phyloP scores from a whole-genome alignment of 495 filamentous ascomycete genomes.

The Neurospora discreta region DNA sequence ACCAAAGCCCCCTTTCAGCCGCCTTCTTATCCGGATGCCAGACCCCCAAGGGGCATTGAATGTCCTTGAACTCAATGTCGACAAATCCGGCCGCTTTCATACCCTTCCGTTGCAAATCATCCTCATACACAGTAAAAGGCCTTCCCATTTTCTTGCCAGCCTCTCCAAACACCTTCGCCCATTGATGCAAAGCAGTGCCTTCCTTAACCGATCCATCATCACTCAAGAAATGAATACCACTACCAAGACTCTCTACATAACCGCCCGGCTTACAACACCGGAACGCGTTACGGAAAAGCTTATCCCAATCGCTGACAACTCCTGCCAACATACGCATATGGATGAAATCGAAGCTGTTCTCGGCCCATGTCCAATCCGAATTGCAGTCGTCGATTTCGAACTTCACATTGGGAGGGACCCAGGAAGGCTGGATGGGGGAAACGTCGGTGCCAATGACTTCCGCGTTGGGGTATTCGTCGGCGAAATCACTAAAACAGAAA shows the following conservation, averaged over 20 bases:
- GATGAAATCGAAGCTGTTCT: conserved; percentile 45
- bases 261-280: not conserved
- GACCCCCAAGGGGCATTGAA: not conserved
- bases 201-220: conserved; percentile 18
- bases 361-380: conserved; percentile 36
- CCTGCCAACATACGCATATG: not conserved
- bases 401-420: conserved; percentile 35
- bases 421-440: conserved; percentile 40
- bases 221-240: conserved; percentile 9
- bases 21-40: conserved; percentile 28
- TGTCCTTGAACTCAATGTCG: conserved; percentile 30
- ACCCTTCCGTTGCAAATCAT: conserved; percentile 39
- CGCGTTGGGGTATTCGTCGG: conserved; percentile 38
- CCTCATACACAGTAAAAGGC: conserved; percentile 5
- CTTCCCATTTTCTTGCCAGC: conserved; percentile 6
- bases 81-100: conserved; percentile 49
- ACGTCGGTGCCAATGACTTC: conserved; percentile 53
- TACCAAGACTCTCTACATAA: conserved; percentile 14
- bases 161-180: conserved; percentile 17
- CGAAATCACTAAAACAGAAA: conserved; percentile 12
- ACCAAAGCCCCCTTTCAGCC: conserved; percentile 34
- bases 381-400: conserved; percentile 48
- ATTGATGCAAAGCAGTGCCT: conserved; percentile 19
- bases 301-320: not conserved
- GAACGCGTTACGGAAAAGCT: not conserved